phyloP scores from a whole-genome alignment of 1,139 yeast genomes.

The Pneumocystis carinii region DNA sequence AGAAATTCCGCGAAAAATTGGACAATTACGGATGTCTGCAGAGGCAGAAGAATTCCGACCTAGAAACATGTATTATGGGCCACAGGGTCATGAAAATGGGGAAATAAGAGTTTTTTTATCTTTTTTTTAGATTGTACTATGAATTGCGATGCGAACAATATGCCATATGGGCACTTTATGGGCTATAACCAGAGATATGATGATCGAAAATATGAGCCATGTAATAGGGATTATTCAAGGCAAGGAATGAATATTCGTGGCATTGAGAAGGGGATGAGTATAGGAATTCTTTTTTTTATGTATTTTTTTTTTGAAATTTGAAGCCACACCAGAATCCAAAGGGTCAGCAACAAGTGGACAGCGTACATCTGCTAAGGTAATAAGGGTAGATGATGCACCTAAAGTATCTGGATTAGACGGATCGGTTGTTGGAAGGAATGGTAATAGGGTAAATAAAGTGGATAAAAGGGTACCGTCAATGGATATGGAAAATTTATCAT shows the following conservation, averaged over 20 bases:
- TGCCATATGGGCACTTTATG: neutral
- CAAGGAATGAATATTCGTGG: too few species aligned
- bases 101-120: neutral
- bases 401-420: slow-evolving; percentile 7
- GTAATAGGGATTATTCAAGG: too few species aligned
- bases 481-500: slow-evolving; percentile 11
- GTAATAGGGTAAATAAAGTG: slow-evolving; percentile 9
- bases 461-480: slow-evolving; percentile 7
- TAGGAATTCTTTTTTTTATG: too few species aligned
- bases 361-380: too few species aligned
- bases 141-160: neutral
- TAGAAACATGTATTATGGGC: neutral
- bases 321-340: too few species aligned
- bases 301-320: too few species aligned
- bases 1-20: neutral
- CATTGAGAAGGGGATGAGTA: too few species aligned
- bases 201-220: neutral
- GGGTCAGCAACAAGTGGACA: too few species aligned
- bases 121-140: neutral
- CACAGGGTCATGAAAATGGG: neutral
- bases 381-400: too few species aligned
- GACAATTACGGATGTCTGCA: neutral
- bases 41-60: neutral
- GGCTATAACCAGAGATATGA: neutral
- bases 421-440: slow-evolving; percentile 12